Base-by-base conservation (phyloP, 306 rosid species). In the Comarum palustre region DNA sequence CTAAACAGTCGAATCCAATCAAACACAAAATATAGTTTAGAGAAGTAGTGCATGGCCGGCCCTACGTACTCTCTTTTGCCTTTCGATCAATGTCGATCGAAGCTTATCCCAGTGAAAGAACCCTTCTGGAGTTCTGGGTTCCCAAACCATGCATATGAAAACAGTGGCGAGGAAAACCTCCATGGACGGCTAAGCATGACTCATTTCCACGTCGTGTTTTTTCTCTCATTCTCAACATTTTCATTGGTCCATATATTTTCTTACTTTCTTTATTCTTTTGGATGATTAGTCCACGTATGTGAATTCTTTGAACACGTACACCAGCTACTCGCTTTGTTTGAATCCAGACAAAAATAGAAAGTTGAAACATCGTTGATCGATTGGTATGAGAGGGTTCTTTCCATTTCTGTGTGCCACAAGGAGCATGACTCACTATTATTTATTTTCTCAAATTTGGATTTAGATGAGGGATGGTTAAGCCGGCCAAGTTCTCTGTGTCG, bases 101-200 rank as follows among this genome's bases (percentile, higher is more conserved):
- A 42, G 5, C 59, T 57, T 57, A 25, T 57, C 63, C 66, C 66
- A 60, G 17, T 60, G 66, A 60, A 60, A 31, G 66, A 31, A 60
- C 41, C 42, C 24, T 31, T 60, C 42, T 31, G 2, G 14, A 16
- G 1, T 60, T 17, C 64, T 31, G 34, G 34, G 3, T 1, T 31
- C 3, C 24, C 2, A 2, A 8, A 25, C 66, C 66, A 60, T n/a
- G n/a, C n/a, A n/a, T 31, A 16, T 31, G 34, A 57, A 9, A 57
- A 15, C 15, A 20, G 22, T 15, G 41, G 31, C 13, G 42, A 60
- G 24, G 39, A 60, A 16, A 60, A 31, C 24, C 16, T 59, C 41
- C 12, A 7, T 13, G 15, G 52, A 42, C 16, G 55, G 8, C 64
- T 51, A 36, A 52, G 12, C 1, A 34, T 70, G 19, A 55, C 66